Evolutionary conservation across 2,329 filamentous ascomycete species (phyloP).

Genomic region (Colletotrichum endophyticum): DNA sequence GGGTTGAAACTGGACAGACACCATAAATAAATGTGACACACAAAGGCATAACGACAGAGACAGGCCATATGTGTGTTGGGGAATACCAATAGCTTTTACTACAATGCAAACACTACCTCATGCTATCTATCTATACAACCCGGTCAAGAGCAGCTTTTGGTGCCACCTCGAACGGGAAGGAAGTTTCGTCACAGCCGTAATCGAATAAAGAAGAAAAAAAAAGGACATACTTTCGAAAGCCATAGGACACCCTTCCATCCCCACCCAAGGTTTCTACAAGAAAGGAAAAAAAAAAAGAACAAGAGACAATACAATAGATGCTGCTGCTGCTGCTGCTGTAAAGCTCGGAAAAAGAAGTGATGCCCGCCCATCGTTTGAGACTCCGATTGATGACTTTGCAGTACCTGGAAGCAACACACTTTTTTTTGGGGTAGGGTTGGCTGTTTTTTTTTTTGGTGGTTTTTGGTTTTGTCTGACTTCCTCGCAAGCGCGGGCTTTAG

Average conservation of each 20-base stretch:
- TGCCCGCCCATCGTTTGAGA: background rate
- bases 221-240: background rate
- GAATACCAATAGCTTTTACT: slow-evolving; percentile 19
- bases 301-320: background rate
- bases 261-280: background rate
- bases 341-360: background rate
- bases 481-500: background rate
- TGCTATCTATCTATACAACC: slow-evolving; percentile 16
- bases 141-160: background rate
- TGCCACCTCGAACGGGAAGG: background rate
- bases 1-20: background rate
- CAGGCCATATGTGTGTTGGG: background rate
- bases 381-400: background rate
- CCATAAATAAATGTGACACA: background rate
- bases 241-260: background rate
- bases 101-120: slow-evolving; percentile 13
- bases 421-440: background rate
- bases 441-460: background rate
- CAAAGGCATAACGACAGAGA: background rate
- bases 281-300: background rate
- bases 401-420: background rate
- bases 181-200: background rate
- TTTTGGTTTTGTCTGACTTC: background rate
- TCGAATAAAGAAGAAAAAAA: background rate
- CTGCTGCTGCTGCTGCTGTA: background rate